phyloP scores from a whole-genome alignment of 352 stramenopile species.

The Globisporangium ultimum region DNA sequence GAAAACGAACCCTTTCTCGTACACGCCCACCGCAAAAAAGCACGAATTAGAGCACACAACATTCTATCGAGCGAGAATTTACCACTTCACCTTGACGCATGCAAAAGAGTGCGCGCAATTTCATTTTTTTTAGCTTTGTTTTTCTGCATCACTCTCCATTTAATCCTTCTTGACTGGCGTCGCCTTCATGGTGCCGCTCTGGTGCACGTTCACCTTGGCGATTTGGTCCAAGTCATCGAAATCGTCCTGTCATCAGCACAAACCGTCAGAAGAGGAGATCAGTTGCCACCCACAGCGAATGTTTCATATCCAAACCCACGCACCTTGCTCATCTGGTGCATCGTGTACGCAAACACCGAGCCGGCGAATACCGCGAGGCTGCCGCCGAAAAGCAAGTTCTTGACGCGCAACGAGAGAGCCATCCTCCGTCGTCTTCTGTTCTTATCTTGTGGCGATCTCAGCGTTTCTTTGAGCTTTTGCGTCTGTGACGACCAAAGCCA shows the following conservation, averaged over 20 bases:
- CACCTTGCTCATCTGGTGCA: constrained; percentile 81
- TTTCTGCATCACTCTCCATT: constrained; percentile 9
- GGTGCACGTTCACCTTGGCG: constrained; percentile 76
- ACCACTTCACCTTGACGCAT: too few relatives aligned
- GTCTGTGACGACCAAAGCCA: not conserved
- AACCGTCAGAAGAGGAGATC: not conserved
- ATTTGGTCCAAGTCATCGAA: constrained; percentile 77
- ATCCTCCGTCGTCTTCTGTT: constrained; percentile 17
- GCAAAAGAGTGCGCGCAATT: too few relatives aligned
- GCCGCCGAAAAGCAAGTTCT: constrained; percentile 74
- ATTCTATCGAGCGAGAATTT: too few relatives aligned
- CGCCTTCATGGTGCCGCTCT: constrained; percentile 67
- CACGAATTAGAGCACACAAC: too few relatives aligned
- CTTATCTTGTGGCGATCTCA: not conserved
- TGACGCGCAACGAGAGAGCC: constrained; percentile 62
- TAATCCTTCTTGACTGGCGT: constrained; percentile 56
- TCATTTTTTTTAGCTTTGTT: not conserved
- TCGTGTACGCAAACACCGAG: constrained; percentile 72
- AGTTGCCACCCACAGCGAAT: not conserved
- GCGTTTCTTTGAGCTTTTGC: constrained; percentile 15
- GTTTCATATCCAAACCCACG: not conserved
- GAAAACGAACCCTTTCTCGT: too few relatives aligned
- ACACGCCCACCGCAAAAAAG: too few relatives aligned
- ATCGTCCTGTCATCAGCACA: constrained; percentile 49
- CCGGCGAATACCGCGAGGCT: constrained; percentile 60